Conservation (phyloP, 2,329 filamentous ascomycete genomes). For the Fusarium burgessii region DNA sequence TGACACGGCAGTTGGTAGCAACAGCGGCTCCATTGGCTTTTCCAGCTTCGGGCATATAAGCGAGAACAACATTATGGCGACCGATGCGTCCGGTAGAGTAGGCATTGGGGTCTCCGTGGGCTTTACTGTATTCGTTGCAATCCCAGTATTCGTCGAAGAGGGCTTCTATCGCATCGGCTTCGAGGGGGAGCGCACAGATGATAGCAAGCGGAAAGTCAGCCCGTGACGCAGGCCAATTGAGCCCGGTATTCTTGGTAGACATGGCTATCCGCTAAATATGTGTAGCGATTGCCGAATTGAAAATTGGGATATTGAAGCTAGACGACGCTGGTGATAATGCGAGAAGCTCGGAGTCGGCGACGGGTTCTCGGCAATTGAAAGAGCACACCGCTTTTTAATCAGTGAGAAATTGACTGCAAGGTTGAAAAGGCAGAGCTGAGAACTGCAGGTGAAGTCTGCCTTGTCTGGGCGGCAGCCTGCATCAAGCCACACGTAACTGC, state of each 20-base stretch:
- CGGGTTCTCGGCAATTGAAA: not conserved
- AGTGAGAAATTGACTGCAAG: rapidly evolving
- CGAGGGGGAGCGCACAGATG: constrained; percentile 46
- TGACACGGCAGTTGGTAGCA: constrained; percentile 46
- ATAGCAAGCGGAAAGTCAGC: constrained; percentile 29
- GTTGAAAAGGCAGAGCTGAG: not conserved
- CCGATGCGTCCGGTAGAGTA: constrained; percentile 48
- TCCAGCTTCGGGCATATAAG: constrained; percentile 46
- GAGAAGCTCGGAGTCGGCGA: not conserved
- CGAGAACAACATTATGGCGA: constrained; percentile 46
- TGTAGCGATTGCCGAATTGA: too few species aligned
- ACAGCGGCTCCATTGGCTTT: constrained; percentile 45
- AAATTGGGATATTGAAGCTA: not conserved
- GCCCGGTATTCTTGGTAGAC: not conserved
- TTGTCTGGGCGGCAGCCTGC: not conserved
- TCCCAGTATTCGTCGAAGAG: constrained; percentile 33
- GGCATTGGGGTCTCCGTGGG: constrained; percentile 43
- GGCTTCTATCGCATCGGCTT: constrained; percentile 42
- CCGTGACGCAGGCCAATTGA: not conserved
- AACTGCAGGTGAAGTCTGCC: not conserved
- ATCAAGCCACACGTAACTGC: not conserved
- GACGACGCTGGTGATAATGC: rapidly evolving
- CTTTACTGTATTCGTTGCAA: constrained; percentile 32
- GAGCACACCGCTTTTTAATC: too few species aligned
- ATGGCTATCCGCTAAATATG: not conserved